Percentiles rank a stretch among this genome's conserved stretches.
phyloP scores from a whole-genome alignment of 192 early-diverging fungal genomes.

The Mortierella claussenii region DNA sequence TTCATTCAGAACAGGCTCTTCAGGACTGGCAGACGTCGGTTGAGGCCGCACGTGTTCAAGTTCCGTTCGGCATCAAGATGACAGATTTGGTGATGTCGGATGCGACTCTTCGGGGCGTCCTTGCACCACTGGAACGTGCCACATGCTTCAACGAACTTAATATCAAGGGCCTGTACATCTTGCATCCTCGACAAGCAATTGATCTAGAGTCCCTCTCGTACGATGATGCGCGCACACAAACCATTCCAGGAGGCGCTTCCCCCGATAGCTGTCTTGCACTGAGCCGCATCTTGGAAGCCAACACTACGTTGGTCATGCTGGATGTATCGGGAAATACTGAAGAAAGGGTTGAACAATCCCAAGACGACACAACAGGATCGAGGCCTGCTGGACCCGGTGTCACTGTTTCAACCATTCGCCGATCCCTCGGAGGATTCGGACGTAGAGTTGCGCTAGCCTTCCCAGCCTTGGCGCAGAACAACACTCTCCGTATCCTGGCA shows the following conservation, averaged over 20 bases:
- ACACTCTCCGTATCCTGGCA: constrained; percentile 9
- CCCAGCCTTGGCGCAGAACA: constrained; percentile 21
- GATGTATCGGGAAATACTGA: constrained; percentile 24
- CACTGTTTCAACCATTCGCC: no score
- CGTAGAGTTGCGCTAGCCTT: constrained; percentile 21
- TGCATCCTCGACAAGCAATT: not conserved
- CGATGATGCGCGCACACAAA: constrained; percentile 6
- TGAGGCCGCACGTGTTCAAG: not conserved
- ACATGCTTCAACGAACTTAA: constrained; percentile 44
- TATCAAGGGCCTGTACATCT: constrained; percentile 29
- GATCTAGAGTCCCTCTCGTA: constrained; percentile 8
- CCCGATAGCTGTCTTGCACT: constrained; percentile 28
- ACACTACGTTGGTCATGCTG: constrained; percentile 29
- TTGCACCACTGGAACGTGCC: constrained; percentile 16
- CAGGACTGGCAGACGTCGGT: constrained; percentile 19
- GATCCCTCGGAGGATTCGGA: constrained; percentile 29
- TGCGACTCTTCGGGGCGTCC: constrained; percentile 9
- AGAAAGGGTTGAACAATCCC: not conserved
- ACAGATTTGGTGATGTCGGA: constrained; percentile 21
- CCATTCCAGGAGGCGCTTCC: constrained; percentile 16
- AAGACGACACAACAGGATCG: not conserved
- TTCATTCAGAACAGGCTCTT: constrained; percentile 24
- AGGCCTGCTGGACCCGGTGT: not conserved
- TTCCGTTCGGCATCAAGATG: constrained; percentile 38
- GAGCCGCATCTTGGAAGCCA: constrained; percentile 13